Base-by-base conservation (phyloP, 208 protist species). In the Leishmania lainsoni region DNA sequence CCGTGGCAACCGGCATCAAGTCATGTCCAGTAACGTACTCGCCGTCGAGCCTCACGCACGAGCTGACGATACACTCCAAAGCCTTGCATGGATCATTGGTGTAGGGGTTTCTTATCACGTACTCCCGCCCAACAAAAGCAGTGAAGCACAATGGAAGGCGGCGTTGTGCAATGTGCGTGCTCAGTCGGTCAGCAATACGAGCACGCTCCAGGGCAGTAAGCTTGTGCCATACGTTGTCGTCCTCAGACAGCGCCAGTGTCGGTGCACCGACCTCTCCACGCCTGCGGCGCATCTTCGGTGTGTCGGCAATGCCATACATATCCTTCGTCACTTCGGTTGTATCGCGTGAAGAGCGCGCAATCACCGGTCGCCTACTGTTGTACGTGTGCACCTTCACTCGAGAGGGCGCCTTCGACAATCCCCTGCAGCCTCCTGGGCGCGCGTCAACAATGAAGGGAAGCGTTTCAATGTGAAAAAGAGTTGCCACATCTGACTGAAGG, bases 371-470 rank as follows among this genome's bases (percentile, higher is more conserved):
- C 20, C 3, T 69, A 56, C 52, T 54, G 29, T 39, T 39, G 2
- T 9, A 22, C n/a, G 17, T 16, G 8, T 3, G 10, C 17, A 22
- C 3, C 22, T 8, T 45, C 66, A 35, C 9, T 14, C 6, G 61
- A 22, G 49, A 20, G 16, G 26, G 9, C 2, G 3, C n/a, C 51
- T 66, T 68, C 51, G 16, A 14, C 10, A n/a, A 49, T 42, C 42
- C n/a, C 17, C n/a, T 39, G 29, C 20, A 1, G 22, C 75, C 75
- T 5, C 78, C 72, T 5, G 90, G 83, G 45, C 84, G 74, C 17
- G 91, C 86, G 26, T 72, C 89, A n/a, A 95, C 75, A 71, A 96
- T 85, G 78, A 90, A 94, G 3, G 94, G 94, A 49, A 98, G 87
- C 51, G n/a, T 35, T 26, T 84, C 72, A 10, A 93, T 77, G 70